Evolutionary conservation across 2,329 filamentous ascomycete genomes (phyloP).

Genomic region (Amauroascus verrucosus): DNA sequence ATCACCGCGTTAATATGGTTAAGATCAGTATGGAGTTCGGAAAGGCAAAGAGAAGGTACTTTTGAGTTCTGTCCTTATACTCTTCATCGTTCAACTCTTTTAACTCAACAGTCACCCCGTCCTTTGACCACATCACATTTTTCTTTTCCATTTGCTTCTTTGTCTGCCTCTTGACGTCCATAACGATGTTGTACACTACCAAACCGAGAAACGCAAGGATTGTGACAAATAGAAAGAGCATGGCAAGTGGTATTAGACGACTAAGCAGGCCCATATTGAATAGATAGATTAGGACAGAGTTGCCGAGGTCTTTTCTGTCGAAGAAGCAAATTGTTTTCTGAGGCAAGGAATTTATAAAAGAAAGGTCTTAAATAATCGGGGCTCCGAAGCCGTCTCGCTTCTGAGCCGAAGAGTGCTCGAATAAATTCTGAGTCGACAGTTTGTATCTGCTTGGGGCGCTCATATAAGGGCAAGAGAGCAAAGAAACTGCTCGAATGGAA

Average conservation of each 20-base stretch:
- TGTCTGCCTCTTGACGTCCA: constrained; percentile 48
- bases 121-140: constrained; percentile 50
- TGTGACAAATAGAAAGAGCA: constrained; percentile 46
- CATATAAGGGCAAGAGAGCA: too few species aligned
- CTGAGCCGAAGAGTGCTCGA: too few species aligned
- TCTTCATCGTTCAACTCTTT: constrained; percentile 49
- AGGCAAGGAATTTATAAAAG: neutral
- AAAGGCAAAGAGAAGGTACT: constrained; percentile 25
- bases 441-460: too few species aligned
- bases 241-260: constrained; percentile 44
- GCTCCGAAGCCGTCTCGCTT: too few species aligned
- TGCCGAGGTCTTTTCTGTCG: neutral
- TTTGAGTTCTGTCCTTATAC: constrained; percentile 51
- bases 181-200: constrained; percentile 48
- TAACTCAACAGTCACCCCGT: constrained; percentile 52
- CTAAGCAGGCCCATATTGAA: constrained; percentile 8
- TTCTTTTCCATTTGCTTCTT: constrained; percentile 54
- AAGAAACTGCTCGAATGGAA: too few species aligned
- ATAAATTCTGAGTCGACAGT: too few species aligned
- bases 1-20: constrained; percentile 1
- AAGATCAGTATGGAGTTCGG: neutral
- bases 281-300: neutral
- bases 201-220: constrained; percentile 46
- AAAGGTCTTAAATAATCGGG: too few species aligned
- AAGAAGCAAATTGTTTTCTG: neutral